Evolutionary conservation across 2,329 filamentous ascomycete genomes (phyloP).

Genomic region (Fusarium sp.): DNA sequence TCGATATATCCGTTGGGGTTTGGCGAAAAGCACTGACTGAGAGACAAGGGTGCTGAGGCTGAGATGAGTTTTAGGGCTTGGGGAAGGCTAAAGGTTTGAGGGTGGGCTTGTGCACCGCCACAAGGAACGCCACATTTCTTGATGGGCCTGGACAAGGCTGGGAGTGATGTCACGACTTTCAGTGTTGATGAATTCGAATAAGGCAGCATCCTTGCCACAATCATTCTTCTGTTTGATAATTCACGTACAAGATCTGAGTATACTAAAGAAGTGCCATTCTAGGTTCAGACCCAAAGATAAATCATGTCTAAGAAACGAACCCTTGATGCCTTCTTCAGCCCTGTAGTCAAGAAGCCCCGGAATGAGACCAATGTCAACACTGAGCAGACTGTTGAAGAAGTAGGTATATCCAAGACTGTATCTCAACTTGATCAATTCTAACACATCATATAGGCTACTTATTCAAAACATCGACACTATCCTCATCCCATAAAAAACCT

Average conservation of each 20-base stretch:
- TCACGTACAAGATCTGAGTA: neutral
- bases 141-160: slow-evolving; percentile 15
- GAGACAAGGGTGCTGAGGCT: slow-evolving; percentile 48
- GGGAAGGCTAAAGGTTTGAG: neutral
- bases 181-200: neutral
- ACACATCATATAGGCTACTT: slow-evolving; percentile 35
- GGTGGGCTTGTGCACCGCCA: slow-evolving; percentile 33
- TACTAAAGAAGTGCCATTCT: neutral
- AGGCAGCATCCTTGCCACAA: too few species aligned
- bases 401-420: neutral
- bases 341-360: slow-evolving; percentile 42
- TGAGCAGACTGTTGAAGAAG: slow-evolving; percentile 17
- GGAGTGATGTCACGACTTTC: slow-evolving; percentile 42
- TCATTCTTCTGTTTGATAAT: slow-evolving; percentile 1
- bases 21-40: slow-evolving; percentile 40
- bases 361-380: slow-evolving; percentile 11
- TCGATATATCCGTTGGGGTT: slow-evolving; percentile 35
- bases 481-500: slow-evolving; percentile 64
- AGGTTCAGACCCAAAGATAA: neutral
- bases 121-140: slow-evolving; percentile 40
- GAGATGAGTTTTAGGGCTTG: slow-evolving; percentile 43
- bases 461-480: slow-evolving; percentile 60
- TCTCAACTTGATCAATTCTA: neutral
- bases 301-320: slow-evolving; percentile 61
- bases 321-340: slow-evolving; percentile 75